Evolutionary conservation across 371 early-diverging fungal genomes (phyloP), one percentile per base, ranked within the genome.

Genomic region (Fennellomyces sp.): DNA sequence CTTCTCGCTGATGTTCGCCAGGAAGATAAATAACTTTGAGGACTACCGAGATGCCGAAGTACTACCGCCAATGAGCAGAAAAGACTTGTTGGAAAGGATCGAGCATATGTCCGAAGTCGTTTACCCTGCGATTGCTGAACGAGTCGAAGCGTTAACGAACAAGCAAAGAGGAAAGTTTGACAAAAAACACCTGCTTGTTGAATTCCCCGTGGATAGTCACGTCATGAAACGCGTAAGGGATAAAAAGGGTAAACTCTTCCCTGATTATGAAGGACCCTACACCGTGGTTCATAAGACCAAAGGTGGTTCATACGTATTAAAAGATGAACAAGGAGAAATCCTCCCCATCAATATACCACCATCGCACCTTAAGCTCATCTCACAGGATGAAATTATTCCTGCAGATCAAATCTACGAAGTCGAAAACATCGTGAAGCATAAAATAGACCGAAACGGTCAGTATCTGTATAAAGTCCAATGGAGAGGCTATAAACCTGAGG

Each of bases 111-210:
- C 52, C 2, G 45, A 68, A 5, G 38, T 61, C 0, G 62, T 68
- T 0, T 61, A 64, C 23, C 69, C 69, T 6, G 69, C 69, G 0
- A 63, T 68, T 6, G 27, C 39, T 6, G 61, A 68, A 59, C 13
- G 69, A 33, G 35, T 49, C 15, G 26, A 63, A 56, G 47, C 23
- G 1, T 19, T 57, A 0, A 51, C n/a, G 17, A 45, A 57, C 1
- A 48, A 13, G 19, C 31, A 52, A 39, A 33, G 53, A 54, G 50
- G 42, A 13, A 58, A 58, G 38, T 64, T 57, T 42, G 48, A 63
- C 27, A 55, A 54, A 0, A 53, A 58, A 0, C 48, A 58, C 27
- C 29, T 13, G 21, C n/a, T 59, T 25, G 45, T 68, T 11, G 31
- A 63, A 2, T 63, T 51, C 25, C 52, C 56, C 0, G 28, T 17